A percentile compares a stretch with the other conserved stretches of the same genome.
These are phyloP conservation scores for Hanseniaspora lachancei DNA, from an alignment of 805 yeast species.

Conservation along the genomic window DNA sequence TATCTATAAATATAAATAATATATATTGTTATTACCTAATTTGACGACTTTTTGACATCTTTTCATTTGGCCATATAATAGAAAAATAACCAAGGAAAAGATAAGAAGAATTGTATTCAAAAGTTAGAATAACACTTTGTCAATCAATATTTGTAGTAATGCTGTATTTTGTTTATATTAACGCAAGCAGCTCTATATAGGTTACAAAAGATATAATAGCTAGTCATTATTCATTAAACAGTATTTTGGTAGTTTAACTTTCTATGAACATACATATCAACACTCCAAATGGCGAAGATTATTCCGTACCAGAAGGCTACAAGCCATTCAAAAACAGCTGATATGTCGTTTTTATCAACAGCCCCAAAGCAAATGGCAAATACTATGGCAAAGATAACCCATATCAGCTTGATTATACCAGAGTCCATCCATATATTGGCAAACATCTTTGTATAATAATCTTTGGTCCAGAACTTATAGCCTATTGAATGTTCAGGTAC, in stretches of 20 bases:
- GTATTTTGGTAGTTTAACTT: not conserved
- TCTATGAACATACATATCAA: conserved; percentile 40
- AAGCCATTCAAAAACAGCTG: conserved; percentile 73
- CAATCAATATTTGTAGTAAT: no score
- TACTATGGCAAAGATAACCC: conserved; percentile 54
- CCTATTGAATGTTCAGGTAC: conserved; percentile 16
- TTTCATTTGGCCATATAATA: no score
- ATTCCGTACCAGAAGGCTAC: conserved; percentile 76
- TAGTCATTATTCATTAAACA: not conserved
- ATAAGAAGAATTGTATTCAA: no score
- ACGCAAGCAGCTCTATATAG: no score
- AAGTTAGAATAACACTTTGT: no score
- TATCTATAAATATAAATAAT: no score
- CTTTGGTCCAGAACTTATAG: conserved; percentile 15
- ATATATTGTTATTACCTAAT: no score
- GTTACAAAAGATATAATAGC: not conserved
- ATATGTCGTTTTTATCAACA: conserved; percentile 32
- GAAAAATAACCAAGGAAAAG: no score
- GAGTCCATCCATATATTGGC: conserved; percentile 38
- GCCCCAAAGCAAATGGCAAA: conserved; percentile 61
- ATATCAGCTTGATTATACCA: conserved; percentile 41
- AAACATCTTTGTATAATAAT: conserved; percentile 25
- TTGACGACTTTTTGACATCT: no score
- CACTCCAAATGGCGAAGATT: conserved; percentile 46
- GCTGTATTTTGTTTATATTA: no score